Evolutionary conservation across 176 grass and related monocot species (phyloP), one percentile per base, ranked within the genome.

Genomic region (Aegilops longissima): DNA sequence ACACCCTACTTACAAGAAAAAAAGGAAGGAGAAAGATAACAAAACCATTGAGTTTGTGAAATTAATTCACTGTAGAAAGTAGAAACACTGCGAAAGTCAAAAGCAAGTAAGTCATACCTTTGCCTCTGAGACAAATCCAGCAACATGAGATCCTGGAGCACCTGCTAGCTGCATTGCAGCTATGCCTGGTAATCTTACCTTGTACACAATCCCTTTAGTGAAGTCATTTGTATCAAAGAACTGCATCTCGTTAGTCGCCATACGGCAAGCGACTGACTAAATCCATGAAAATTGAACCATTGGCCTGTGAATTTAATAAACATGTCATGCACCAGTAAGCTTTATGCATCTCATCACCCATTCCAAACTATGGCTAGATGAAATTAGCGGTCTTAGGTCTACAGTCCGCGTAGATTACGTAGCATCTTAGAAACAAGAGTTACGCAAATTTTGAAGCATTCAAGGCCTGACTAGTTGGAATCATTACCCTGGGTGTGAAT

Each of bases 211-310:
- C 54, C 93, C 96, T 88, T 94, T 96, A 5, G 90, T 76, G 51
- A 98, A 98, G 86, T 94, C 88, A 40, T 98, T 98, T 87, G 92
- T 76, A 64, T 96, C 92, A 24, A 96, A 91, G 85, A 96, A 96
- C 27, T 94, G 93, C 78, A 96, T 94, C 86, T 96, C 93, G 83
- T 98, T 96, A 81, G 96, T 92, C 39, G 73, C 84, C 93, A 95
- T 92, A 51, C 92, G 88, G 68, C 93, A 98, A 69, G 88, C 96
- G 30, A 95, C 89, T 65, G 90, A 95, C 88, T 94, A n/a, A n/a
- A n/a, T n/a, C n/a, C n/a, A n/a, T n/a, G 90, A 92, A 85, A 98
- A 98, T 66, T 92, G 89, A 90, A 96, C 66, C 78, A 95, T 89
- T 76, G 96, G 93, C 96, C 96, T 98, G 79, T 72, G 38, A 82